Evolutionary conservation across 2,329 filamentous ascomycete genomes (phyloP).

Genomic region (Colletotrichum musae): DNA sequence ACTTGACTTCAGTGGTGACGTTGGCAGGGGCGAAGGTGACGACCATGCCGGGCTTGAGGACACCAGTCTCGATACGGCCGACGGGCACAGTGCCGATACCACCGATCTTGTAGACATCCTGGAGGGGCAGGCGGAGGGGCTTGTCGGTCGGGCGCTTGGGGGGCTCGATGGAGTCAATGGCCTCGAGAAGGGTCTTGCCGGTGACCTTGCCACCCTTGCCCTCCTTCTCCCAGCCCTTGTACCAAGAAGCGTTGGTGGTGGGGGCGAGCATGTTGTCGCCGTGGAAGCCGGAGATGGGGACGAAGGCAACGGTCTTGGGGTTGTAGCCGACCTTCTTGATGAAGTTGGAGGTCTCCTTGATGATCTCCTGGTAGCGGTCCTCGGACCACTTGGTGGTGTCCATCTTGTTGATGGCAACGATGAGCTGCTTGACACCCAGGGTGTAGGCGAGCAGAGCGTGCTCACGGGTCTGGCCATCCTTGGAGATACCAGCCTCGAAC

Average conservation of each 20-base stretch:
- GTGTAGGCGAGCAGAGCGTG: slow-evolving; percentile 99
- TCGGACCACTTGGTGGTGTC: slow-evolving; percentile 99
- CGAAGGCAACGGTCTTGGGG: slow-evolving; percentile 98
- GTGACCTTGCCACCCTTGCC: slow-evolving; percentile 86
- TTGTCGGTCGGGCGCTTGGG: slow-evolving; percentile 97
- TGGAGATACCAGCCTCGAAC: slow-evolving; percentile 99
- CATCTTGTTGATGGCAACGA: slow-evolving; percentile 99
- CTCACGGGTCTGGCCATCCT: slow-evolving; percentile 99
- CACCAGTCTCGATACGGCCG: slow-evolving; percentile 99
- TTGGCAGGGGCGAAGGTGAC: slow-evolving; percentile 98
- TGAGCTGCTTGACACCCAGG: slow-evolving; percentile 99
- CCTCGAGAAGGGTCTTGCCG: slow-evolving; percentile 99
- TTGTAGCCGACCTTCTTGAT: slow-evolving; percentile 99
- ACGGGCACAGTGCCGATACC: slow-evolving; percentile 99
- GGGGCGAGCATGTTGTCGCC: slow-evolving; percentile 98
- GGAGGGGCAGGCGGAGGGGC: slow-evolving; percentile 99
- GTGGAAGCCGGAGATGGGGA: slow-evolving; percentile 99
- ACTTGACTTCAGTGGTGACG: slow-evolving; percentile 99
- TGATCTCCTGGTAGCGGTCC: slow-evolving; percentile 97
- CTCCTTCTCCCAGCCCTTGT: slow-evolving; percentile 99
- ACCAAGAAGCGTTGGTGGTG: slow-evolving; percentile 98
- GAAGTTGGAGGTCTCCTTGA: slow-evolving; percentile 99
- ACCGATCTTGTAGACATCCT: slow-evolving; percentile 99
- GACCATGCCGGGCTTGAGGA: slow-evolving; percentile 92
- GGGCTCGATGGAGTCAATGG: slow-evolving; percentile 95